These are phyloP conservation scores for Coemansia sp. DNA, from an alignment of 192 early-diverging fungal species.

Conservation along the genomic window DNA sequence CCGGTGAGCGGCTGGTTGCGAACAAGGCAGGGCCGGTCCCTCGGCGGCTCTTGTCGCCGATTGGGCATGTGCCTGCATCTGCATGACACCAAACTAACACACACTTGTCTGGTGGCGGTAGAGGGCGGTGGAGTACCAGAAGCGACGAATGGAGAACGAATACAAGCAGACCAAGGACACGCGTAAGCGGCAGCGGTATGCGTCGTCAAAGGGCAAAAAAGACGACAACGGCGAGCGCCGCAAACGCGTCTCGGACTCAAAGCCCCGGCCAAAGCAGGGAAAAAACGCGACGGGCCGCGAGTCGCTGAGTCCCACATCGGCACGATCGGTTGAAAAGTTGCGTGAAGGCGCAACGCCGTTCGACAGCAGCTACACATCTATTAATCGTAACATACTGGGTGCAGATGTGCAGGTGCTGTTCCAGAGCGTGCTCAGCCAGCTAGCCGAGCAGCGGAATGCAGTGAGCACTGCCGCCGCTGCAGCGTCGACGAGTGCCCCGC, in stretches of 20 bases:
- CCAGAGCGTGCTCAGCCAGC: constrained; percentile 48
- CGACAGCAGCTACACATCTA: constrained; percentile 25
- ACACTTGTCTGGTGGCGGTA: too few relatives aligned
- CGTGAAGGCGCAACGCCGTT: constrained; percentile 8
- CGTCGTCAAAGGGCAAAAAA: constrained; percentile 23
- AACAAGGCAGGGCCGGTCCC: too few relatives aligned
- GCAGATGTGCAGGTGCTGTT: constrained; percentile 47
- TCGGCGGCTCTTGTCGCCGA: too few relatives aligned
- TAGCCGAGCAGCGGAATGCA: constrained; percentile 34
- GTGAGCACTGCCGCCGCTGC: constrained; percentile 14
- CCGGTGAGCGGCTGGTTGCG: too few relatives aligned
- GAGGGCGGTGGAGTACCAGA: constrained; percentile 45
- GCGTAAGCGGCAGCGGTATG: constrained; percentile 24
- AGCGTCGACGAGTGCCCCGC: not conserved
- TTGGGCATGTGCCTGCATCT: not conserved
- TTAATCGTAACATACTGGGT: constrained; percentile 41
- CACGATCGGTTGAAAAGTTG: constrained; percentile 12
- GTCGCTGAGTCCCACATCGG: constrained; percentile 32
- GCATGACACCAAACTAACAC: too few relatives aligned
- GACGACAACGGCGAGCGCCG: constrained; percentile 32
- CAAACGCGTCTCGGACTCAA: constrained; percentile 27
- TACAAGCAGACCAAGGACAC: constrained; percentile 32
- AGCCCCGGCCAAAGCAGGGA: constrained; percentile 14
- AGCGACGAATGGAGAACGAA: constrained; percentile 41
- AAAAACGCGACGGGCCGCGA: constrained; percentile 17